Base-by-base conservation (phyloP, 805 yeast species). In the Candida endomychidarum region DNA sequence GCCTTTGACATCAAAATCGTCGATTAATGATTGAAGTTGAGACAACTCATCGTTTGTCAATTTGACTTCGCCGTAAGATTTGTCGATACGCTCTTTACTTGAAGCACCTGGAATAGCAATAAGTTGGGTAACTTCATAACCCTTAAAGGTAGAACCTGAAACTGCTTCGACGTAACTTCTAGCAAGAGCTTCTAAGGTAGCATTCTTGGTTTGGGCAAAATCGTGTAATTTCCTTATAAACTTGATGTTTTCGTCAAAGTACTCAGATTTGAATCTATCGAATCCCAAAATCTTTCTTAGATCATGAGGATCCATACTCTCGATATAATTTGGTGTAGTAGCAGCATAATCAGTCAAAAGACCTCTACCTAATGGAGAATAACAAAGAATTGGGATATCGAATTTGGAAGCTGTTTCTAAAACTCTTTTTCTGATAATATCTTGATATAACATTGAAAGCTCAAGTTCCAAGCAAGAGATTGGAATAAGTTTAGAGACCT, bases 301-400 rank as follows among this genome's bases (percentile, higher is more conserved):
- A 31, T 37, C 42, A 16, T 25, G 26, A 4, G 33, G 26, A 1
- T 10, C n/a, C 9, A 46, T 12, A 11, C 32, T 27, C 9, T n/a
- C n/a, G 7, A 42, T 22, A 28, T 31, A 42, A 16, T 61, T 58
- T 11, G 55, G 45, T 4, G n/a, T 21, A 5, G 72, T 60, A 18
- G 61, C 77, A 38, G 80, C 61, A 23, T 53, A 46, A 41, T 93
- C 95, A 3, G 91, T 81, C 40, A 89, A 70, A 45, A 82, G 65
- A 1, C 96, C 96, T 52, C 86, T 74, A 8, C 89, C 83, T 40
- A 89, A 69, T 21, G 96, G 96, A 21, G 95, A 83, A 61, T 89
- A 89, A 18, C 89, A 86, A 42, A 86, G 68, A 21, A 86, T 67
- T 10, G 93, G 83, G 41, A 89, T 75, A 11, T 69, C 69, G 23